These are phyloP conservation scores for Xylaria curta DNA, from an alignment of 495 filamentous ascomycete species.

Conservation along the genomic window DNA sequence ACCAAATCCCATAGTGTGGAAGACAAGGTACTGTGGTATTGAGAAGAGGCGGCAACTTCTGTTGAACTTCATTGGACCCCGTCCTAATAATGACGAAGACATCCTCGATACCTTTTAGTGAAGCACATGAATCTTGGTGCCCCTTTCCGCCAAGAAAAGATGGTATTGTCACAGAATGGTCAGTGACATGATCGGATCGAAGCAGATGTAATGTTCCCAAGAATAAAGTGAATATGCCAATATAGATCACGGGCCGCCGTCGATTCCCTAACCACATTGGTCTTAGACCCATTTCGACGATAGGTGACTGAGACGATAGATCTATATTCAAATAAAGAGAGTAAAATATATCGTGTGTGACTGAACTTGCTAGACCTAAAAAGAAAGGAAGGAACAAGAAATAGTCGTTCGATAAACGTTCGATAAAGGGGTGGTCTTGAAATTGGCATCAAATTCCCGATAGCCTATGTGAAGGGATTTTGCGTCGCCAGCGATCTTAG, in stretches of 20 bases:
- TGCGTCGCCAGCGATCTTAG: constrained; percentile 13
- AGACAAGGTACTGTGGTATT: constrained; percentile 20
- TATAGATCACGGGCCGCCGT: constrained; percentile 10
- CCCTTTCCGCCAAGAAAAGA: background rate
- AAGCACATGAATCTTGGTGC: constrained; percentile 5
- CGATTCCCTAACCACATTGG: background rate
- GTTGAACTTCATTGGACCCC: constrained; percentile 16
- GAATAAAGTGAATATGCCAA: background rate
- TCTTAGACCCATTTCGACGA: constrained; percentile 4
- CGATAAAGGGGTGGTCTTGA: background rate
- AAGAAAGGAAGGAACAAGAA: background rate
- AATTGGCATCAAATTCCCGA: constrained; percentile 7
- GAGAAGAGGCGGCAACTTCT: constrained; percentile 21
- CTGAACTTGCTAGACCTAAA: background rate
- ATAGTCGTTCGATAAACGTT: background rate
- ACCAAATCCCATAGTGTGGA: constrained; percentile 23
- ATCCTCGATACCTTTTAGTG: constrained; percentile 16
- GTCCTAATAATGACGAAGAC: constrained; percentile 25
- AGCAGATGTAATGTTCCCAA: constrained; percentile 1
- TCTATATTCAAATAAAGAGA: constrained; percentile 6
- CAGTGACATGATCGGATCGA: background rate
- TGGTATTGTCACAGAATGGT: background rate
- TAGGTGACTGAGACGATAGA: background rate
- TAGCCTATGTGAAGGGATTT: constrained; percentile 10
- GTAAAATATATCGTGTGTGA: background rate